Evolutionary conservation across 2,329 filamentous ascomycete species (phyloP), one percentile per base, ranked within the genome.

Genomic region (Fonsecaea monophora): DNA sequence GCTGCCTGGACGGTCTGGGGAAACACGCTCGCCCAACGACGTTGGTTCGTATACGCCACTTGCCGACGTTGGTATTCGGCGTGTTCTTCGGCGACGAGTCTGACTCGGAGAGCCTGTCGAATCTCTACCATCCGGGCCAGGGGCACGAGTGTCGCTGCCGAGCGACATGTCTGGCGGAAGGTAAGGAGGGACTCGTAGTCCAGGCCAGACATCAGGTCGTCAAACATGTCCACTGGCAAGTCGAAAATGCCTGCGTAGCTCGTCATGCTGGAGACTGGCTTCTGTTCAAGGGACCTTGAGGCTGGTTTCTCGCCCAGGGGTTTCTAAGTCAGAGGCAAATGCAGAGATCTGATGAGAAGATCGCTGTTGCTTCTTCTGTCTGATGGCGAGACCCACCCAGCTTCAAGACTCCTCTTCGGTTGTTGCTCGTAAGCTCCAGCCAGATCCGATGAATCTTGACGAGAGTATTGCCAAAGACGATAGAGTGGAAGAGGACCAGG

Each of bases 131-230:
- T 25, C 15, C 42, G 15, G 45, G 42, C 12, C n/a, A 60, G 12
- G 13, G 45, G 30, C 13, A 62, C 38, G n/a, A 62, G 12, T 8
- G 30, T 8, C 10, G 10, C 32, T 25, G 38, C 30, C 2, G n/a
- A 13, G 7, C 40, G 40, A 37, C 53, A 59, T 6, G 60, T 63
- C n/a, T 30, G 18, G 13, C 62, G 42, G 45, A 55, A 62, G 53
- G 30, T 30, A 35, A 59, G n/a, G 18, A 68, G 12, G 18, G 60
- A 38, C 30, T 69, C 13, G 35, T 65, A 70, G 64, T 64, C 37
- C 5, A 60, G 38, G 3, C 25, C 9, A 10, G 53, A 18, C n/a
- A 66, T 21, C 37, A 66, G 57, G 30, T 62, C 32, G 53, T 62
- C 37, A 13, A 38, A 25, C 8, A 66, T 42, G 18, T 66, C 64